Evolutionary conservation across 2,329 filamentous ascomycete genomes (phyloP), one percentile per base, ranked within the genome.

Genomic region (Ophiostoma tasmaniense): DNA sequence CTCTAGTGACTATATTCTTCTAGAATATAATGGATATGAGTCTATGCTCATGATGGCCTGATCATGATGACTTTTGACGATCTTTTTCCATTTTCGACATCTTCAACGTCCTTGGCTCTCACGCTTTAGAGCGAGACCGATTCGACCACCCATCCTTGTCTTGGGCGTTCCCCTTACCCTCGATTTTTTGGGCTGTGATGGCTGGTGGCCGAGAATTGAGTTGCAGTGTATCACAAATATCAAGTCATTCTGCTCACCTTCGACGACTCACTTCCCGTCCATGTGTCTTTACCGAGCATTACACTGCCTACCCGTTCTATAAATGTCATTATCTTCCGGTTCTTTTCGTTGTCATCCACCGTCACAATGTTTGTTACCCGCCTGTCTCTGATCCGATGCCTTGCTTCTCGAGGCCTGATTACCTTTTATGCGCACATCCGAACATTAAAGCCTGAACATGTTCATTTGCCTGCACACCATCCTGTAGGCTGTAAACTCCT

Each of bases 261-360:
- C 39, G 17, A 45, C 17, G 20, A 45, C 55, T 61, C 55, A 25
- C 25, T n/a, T 61, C 55, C 55, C 55, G 55, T 61, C 55, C 55
- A 61, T 61, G 55, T 61, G 55, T 61, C 25, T 30, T 30, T 30
- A 30, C 25, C 55, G 55, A 33, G 55, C 25, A 61, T 61, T 61
- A 30, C 55, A 61, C 55, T 61, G 55, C 55, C 25, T 61, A 61
- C 55, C 55, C 55, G 55, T 61, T 61, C 55, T 61, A 61, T 30
- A 61, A 61, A 11, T 37, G n/a, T 66, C 64, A 28, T 22, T 35
- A 7, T 35, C 55, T 61, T 61, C 55, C 55, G 55, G 55, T 5
- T 14, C 25, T 61, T 61, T 17, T 61, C 55, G 55, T 61, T 14
- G 42, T 61, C n/a, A 10, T 55, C 50, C 50, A n/a, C 11, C 22